These are phyloP conservation scores for Lactarius pseudohatsudake DNA, from an alignment of 768 basidiomycete species.

Conservation along the genomic window DNA sequence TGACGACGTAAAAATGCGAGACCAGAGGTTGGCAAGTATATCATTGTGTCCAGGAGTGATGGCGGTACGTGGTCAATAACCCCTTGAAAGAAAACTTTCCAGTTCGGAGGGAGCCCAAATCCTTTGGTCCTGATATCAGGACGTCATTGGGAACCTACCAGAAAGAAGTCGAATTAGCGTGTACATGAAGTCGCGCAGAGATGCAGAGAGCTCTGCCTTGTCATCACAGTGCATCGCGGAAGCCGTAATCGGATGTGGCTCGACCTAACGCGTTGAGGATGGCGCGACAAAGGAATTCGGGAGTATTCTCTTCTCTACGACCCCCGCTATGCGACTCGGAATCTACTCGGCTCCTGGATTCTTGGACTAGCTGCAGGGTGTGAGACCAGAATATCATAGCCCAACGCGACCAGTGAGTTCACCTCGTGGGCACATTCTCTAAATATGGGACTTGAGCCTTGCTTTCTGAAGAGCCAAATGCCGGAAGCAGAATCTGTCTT, in stretches of 20 bases:
- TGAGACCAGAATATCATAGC: background rate
- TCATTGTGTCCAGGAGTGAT: slow-evolving; percentile 13
- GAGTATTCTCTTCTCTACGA: slow-evolving; percentile 10
- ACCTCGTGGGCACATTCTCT: slow-evolving; percentile 24
- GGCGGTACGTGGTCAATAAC: slow-evolving; percentile 20
- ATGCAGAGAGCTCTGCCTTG: slow-evolving; percentile 10
- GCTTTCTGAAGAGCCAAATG: slow-evolving; percentile 18
- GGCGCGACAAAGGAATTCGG: slow-evolving; percentile 17
- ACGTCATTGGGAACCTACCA: background rate
- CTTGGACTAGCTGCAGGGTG: slow-evolving; percentile 12
- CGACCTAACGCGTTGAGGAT: slow-evolving; percentile 23
- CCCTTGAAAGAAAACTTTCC: slow-evolving; percentile 25
- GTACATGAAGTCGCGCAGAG: slow-evolving; percentile 24
- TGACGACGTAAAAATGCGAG: slow-evolving; percentile 25
- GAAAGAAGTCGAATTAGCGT: background rate
- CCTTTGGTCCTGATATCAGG: slow-evolving; percentile 21
- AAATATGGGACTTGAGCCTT: slow-evolving; percentile 19
- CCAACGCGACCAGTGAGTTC: background rate
- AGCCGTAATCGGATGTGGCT: slow-evolving; percentile 25
- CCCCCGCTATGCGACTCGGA: background rate
- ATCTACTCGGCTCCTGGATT: slow-evolving; percentile 4
- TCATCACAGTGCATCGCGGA: slow-evolving; percentile 19
- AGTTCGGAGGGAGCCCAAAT: slow-evolving; percentile 23
- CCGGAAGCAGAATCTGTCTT: slow-evolving; percentile 18
- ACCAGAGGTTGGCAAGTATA: slow-evolving; percentile 20